phyloP scores from a whole-genome alignment of 2,329 filamentous ascomycete genomes.

The Cladophialophora immunda region DNA sequence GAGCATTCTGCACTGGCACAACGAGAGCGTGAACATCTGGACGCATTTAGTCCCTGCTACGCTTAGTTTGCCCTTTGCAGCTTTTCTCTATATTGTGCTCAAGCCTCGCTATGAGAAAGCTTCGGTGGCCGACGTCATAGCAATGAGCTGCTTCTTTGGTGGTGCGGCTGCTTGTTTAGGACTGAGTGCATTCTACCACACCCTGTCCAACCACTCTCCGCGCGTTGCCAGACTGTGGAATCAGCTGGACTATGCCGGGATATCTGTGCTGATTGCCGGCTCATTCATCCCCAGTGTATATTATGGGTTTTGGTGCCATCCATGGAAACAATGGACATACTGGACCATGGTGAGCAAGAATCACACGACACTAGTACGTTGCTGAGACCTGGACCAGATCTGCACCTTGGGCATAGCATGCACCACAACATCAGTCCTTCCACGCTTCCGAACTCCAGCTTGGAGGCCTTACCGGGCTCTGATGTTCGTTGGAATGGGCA shows the following conservation, averaged over 20 bases:
- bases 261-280: constrained; percentile 89
- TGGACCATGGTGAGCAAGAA: constrained; percentile 71
- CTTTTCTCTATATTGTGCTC: constrained; percentile 66
- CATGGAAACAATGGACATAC: constrained; percentile 72
- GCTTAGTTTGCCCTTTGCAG: constrained; percentile 48
- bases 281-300: constrained; percentile 89
- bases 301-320: constrained; percentile 81
- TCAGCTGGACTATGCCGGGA: constrained; percentile 93
- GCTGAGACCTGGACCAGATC: constrained; percentile 66
- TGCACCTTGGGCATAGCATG: constrained; percentile 79
- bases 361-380: neutral
- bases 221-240: constrained; percentile 84
- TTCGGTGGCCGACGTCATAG: constrained; percentile 69
- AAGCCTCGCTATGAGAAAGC: constrained; percentile 73
- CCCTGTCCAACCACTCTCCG: constrained; percentile 83
- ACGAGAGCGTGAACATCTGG: constrained; percentile 76
- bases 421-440: constrained; percentile 77
- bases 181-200: constrained; percentile 86
- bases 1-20: constrained; percentile 71
- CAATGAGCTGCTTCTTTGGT: constrained; percentile 79
- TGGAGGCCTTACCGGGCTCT: constrained; percentile 85
- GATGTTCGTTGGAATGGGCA: constrained; percentile 89
- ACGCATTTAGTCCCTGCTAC: constrained; percentile 74
- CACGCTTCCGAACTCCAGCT: constrained; percentile 81
- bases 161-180: constrained; percentile 77